These are phyloP conservation scores for Nemania sp. DNA, from an alignment of 2,329 filamentous ascomycete genomes.

Conservation along the genomic window DNA sequence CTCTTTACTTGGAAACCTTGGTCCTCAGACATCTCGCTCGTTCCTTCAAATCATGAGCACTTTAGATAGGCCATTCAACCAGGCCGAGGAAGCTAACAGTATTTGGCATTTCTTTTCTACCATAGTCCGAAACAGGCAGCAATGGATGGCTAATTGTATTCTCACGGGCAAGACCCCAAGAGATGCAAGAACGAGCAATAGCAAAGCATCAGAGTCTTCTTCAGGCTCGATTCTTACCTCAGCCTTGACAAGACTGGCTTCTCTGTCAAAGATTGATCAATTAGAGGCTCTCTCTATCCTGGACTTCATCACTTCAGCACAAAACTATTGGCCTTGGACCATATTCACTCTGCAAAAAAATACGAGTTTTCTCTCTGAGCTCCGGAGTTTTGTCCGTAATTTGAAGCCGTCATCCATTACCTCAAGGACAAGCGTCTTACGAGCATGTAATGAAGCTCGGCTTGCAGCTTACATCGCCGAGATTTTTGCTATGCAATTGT, in stretches of 20 bases:
- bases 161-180: slow-evolving; percentile 88
- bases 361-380: slow-evolving; percentile 75
- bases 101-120: slow-evolving; percentile 90
- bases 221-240: slow-evolving; percentile 76
- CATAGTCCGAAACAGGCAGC: slow-evolving; percentile 88
- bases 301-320: slow-evolving; percentile 86
- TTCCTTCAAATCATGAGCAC: slow-evolving; percentile 84
- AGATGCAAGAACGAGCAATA: slow-evolving; percentile 72
- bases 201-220: slow-evolving; percentile 62
- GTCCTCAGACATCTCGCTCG: slow-evolving; percentile 82
- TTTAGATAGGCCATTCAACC: slow-evolving; percentile 79
- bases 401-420: slow-evolving; percentile 65
- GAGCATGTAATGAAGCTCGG: slow-evolving; percentile 72
- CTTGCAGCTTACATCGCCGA: slow-evolving; percentile 88
- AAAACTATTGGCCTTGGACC: slow-evolving; percentile 97
- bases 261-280: slow-evolving; percentile 73
- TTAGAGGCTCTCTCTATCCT: slow-evolving; percentile 79
- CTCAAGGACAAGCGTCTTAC: slow-evolving; percentile 66
- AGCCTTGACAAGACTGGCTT: slow-evolving; percentile 77
- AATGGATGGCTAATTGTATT: slow-evolving; percentile 95
- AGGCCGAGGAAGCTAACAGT: slow-evolving; percentile 71
- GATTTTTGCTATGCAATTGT: slow-evolving; percentile 90
- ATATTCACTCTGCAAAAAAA: slow-evolving; percentile 83
- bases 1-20: slow-evolving; percentile 92
- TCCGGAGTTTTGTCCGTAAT: slow-evolving; percentile 76